Evolutionary conservation across 352 stramenopile genomes (phyloP).

Genomic region (Pythium aristosporum): DNA sequence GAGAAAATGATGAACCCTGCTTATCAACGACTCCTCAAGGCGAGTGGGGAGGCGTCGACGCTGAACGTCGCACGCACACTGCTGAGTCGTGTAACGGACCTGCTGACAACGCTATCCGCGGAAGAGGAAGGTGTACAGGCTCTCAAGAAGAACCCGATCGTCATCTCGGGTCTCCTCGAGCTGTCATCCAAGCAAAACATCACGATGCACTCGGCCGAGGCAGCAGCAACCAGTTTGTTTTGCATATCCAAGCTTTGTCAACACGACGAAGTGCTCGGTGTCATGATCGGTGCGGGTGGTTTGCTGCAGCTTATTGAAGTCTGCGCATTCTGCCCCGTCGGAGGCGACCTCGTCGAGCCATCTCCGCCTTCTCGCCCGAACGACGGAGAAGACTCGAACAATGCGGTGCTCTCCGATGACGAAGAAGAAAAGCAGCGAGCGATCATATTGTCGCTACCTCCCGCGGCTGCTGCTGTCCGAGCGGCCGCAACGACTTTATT

Average conservation of each 20-base stretch:
- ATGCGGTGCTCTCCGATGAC: conserved; percentile 17
- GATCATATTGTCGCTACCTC: conserved; percentile 36
- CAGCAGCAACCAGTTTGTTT: conserved; percentile 53
- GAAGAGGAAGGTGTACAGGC: conserved; percentile 40
- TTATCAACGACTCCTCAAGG: conserved; percentile 66
- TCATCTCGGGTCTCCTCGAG: conserved; percentile 61
- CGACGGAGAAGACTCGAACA: conserved; percentile 30
- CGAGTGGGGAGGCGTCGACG: conserved; percentile 23
- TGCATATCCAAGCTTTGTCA: conserved; percentile 66
- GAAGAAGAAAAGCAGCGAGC: conserved; percentile 24
- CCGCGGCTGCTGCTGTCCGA: conserved; percentile 47
- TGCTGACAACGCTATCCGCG: conserved; percentile 52
- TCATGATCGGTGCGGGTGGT: conserved; percentile 65
- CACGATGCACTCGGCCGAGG: conserved; percentile 54
- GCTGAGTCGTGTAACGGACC: conserved; percentile 68
- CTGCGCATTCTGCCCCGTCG: conserved; percentile 58
- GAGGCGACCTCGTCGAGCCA: conserved; percentile 34
- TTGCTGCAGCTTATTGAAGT: conserved; percentile 68
- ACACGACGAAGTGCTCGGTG: conserved; percentile 44
- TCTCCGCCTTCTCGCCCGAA: conserved; percentile 1
- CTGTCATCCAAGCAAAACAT: conserved; percentile 62
- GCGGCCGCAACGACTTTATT: conserved; percentile 57
- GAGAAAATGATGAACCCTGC: conserved; percentile 69
- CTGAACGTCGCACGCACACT: conserved; percentile 47
- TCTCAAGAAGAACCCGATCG: conserved; percentile 55